A percentile compares a stretch with the other conserved stretches of the same genome.
phyloP scores from a whole-genome alignment of 352 stramenopile species.

The Phytophthora sojae region DNA sequence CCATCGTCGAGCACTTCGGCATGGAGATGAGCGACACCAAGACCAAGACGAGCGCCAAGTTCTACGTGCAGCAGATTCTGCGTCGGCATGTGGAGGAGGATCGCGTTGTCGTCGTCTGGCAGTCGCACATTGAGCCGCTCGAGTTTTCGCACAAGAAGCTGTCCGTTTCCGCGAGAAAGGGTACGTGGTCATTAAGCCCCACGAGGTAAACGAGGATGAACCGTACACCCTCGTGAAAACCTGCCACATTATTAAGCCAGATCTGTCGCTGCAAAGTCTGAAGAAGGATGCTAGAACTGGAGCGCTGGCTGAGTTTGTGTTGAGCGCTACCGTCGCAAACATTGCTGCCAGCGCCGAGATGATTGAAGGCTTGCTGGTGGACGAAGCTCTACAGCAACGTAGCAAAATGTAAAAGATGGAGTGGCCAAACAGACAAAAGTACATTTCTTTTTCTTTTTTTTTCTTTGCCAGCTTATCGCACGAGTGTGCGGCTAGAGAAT shows the following conservation, averaged over 20 bases:
- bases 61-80: slow-evolving; percentile 64
- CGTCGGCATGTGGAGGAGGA: slow-evolving; percentile 59
- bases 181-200: slow-evolving; percentile 64
- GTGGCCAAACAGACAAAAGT: background rate
- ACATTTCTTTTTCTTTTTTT: background rate
- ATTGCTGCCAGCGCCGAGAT: slow-evolving; percentile 51
- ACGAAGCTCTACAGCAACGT: slow-evolving; percentile 28
- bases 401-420: slow-evolving; percentile 20
- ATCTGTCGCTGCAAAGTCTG: slow-evolving; percentile 45
- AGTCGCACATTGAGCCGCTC: slow-evolving; percentile 63
- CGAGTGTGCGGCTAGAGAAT: background rate
- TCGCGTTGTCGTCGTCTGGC: slow-evolving; percentile 68
- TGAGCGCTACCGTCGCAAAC: slow-evolving; percentile 45
- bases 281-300: slow-evolving; percentile 39
- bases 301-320: slow-evolving; percentile 53
- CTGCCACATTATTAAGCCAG: slow-evolving; percentile 59
- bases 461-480: background rate
- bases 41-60: slow-evolving; percentile 49
- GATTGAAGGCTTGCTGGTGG: slow-evolving; percentile 55
- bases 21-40: slow-evolving; percentile 63
- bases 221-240: slow-evolving; percentile 55
- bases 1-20: slow-evolving; percentile 51
- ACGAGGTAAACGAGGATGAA: slow-evolving; percentile 28
- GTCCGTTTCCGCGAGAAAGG: slow-evolving; percentile 58
- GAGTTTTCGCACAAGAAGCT: slow-evolving; percentile 61